Evolutionary conservation across 2,329 filamentous ascomycete species (phyloP), one percentile per base, ranked within the genome.

Genomic region (Neonectria hederae): DNA sequence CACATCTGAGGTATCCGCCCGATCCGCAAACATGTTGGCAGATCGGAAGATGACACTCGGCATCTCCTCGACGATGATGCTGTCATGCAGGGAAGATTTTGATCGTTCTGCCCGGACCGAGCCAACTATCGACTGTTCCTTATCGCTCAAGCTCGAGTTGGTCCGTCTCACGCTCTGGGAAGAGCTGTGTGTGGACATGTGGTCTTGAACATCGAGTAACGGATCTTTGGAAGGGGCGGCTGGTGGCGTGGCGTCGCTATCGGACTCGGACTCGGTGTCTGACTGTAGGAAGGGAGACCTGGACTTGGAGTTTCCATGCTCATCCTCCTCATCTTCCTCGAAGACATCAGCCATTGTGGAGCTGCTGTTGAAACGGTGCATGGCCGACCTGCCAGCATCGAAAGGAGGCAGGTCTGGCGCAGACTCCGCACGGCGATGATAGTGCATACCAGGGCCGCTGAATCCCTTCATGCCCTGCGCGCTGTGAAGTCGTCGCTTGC

Each of bases 301-400:
- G 62, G 70, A 79, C 69, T 80, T 80, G 66, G 82, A 80, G 38
- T 82, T 82, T 19, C 87, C 84, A 3, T 83, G 81, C 1, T 84
- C 81, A 3, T 87, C 85, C 71, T 92, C 90, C 67, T 94, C 92
- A 28, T 94, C 92, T 71, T 95, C 92, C 74, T 96, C 92, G 68
- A 95, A 96, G 1, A 96, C 92, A 75, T 95, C 92, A 0, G 90
- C 92, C 92, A 96, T 94, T 0, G 90, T 90, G 0, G 90, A 89
- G 69, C 87, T 88, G 76, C 89, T 91, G 42, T 85, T 86, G 55
- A 89, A 89, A 17, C 88, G 84, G 62, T 87, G 85, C 57, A 90
- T 86, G 28, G 83, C 83, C n/a, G 86, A 81, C 24, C 84, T 80
- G 43, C 81, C 82, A 65, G 81, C 80, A 60, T 94, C 92, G 71